These are phyloP conservation scores for Cryptococcus sp. DNA, from an alignment of 1,284 basidiomycete species.

Conservation along the genomic window DNA sequence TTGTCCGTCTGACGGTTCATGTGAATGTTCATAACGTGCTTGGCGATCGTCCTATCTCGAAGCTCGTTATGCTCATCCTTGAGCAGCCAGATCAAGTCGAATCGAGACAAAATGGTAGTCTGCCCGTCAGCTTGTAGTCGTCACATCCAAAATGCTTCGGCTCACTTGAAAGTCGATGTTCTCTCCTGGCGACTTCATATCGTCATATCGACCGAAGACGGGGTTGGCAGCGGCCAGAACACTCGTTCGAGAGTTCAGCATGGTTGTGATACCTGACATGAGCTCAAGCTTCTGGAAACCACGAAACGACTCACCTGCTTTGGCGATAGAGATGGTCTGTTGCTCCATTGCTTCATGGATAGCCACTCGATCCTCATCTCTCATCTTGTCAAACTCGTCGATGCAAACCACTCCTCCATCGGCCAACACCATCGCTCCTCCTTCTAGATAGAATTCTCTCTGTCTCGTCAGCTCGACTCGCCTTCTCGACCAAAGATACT, in stretches of 20 bases:
- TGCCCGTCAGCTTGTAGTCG: constrained; percentile 53
- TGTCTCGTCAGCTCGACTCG: constrained; percentile 38
- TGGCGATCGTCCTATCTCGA: constrained; percentile 91
- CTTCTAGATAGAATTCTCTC: constrained; percentile 98
- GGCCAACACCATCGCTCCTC: constrained; percentile 98
- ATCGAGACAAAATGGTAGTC: constrained; percentile 95
- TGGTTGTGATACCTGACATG: constrained; percentile 75
- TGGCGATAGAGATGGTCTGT: constrained; percentile 98
- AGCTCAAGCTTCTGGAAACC: too few relatives aligned
- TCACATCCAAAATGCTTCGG: background rate
- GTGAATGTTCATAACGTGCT: constrained; percentile 98
- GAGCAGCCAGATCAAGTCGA: constrained; percentile 99
- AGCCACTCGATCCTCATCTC: constrained; percentile 96
- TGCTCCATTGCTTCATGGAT: constrained; percentile 99
- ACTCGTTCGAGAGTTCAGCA: constrained; percentile 91
- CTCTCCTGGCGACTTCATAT: constrained; percentile 89
- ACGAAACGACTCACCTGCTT: constrained; percentile 53
- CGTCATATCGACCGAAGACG: constrained; percentile 76
- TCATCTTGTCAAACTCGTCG: constrained; percentile 99
- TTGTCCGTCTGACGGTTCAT: constrained; percentile 79
- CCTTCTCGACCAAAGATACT: constrained; percentile 31
- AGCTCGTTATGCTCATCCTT: constrained; percentile 96
- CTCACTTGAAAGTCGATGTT: constrained; percentile 38
- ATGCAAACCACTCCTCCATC: constrained; percentile 99
- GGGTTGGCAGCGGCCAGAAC: constrained; percentile 98